phyloP scores from a whole-genome alignment of 2,329 filamentous ascomycete genomes.

The Lecanicillium sp. region DNA sequence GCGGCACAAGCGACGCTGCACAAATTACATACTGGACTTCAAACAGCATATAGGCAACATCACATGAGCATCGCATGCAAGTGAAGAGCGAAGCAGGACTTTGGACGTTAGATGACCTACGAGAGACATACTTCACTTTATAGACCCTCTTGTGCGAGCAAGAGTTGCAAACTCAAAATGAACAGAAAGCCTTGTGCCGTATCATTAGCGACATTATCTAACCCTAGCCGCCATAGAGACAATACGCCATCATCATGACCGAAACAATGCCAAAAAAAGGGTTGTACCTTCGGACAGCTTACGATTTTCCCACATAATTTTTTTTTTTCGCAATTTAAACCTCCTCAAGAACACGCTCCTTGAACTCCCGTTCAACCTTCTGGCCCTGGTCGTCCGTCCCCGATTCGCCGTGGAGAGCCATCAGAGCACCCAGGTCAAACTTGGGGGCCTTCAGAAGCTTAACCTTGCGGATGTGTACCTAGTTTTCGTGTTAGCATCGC shows the following conservation, averaged over 20 bases:
- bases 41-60: too few species aligned
- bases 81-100: too few species aligned
- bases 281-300: constrained; percentile 3
- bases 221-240: constrained; percentile 36
- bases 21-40: too few species aligned
- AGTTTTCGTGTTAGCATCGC: constrained; percentile 20
- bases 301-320: constrained; percentile 14
- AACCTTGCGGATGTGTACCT: constrained; percentile 99
- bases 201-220: constrained; percentile 34
- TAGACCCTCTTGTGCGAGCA: neutral
- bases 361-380: constrained; percentile 99
- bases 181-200: constrained; percentile 25
- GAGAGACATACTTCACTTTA: neutral
- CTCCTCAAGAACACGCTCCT: constrained; percentile 90
- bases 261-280: constrained; percentile 32
- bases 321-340: constrained; percentile 59
- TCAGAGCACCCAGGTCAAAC: constrained; percentile 95
- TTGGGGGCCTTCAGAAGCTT: constrained; percentile 98
- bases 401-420: constrained; percentile 96
- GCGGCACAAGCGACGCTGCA: too few species aligned
- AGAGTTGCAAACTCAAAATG: neutral
- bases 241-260: constrained; percentile 40
- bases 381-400: constrained; percentile 92
- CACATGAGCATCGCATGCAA: too few species aligned
- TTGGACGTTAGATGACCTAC: too few species aligned